Evolutionary conservation across 345 rosid species (phyloP).

Genomic region (Citrus mangshanensis): DNA sequence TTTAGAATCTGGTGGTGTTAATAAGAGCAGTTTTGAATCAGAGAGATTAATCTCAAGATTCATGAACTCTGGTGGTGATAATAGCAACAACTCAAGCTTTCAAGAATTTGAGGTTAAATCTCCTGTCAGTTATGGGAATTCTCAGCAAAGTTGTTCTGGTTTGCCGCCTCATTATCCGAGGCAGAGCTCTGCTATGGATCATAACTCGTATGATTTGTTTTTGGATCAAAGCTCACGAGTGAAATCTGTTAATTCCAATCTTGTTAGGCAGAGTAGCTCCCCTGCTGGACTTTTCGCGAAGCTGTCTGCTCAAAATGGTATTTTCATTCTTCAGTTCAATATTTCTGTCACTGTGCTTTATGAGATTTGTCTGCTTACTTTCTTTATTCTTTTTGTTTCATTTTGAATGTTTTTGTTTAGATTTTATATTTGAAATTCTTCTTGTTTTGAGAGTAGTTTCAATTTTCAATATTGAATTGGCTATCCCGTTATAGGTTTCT

Average conservation of each 20-base stretch:
- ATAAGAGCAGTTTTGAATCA: constrained; percentile 34
- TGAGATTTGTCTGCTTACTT: neutral
- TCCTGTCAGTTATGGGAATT: constrained; percentile 27
- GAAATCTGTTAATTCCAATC: constrained; percentile 43
- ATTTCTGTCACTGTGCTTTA: neutral
- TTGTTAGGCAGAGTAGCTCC: constrained; percentile 74
- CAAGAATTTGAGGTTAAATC: constrained; percentile 31
- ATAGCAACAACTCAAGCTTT: constrained; percentile 19
- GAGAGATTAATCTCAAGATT: constrained; percentile 45
- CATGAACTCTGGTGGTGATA: constrained; percentile 30
- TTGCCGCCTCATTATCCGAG: constrained; percentile 88
- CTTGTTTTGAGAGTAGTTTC: neutral
- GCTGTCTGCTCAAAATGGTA: constrained; percentile 72
- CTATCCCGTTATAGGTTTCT: neutral
- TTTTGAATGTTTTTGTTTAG: neutral
- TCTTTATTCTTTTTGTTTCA: neutral
- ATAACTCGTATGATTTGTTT: constrained; percentile 39
- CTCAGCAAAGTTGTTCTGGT: constrained; percentile 45
- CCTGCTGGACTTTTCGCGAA: constrained; percentile 71
- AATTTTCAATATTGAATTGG: neutral
- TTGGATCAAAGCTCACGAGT: constrained; percentile 36
- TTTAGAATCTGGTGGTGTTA: constrained; percentile 25
- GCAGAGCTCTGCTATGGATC: constrained; percentile 50
- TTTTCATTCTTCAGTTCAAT: constrained; percentile 16
- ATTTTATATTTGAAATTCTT: neutral